Evolutionary conservation across 2,329 filamentous ascomycete genomes (phyloP).

Genomic region (Mycosphaerella arachidis): DNA sequence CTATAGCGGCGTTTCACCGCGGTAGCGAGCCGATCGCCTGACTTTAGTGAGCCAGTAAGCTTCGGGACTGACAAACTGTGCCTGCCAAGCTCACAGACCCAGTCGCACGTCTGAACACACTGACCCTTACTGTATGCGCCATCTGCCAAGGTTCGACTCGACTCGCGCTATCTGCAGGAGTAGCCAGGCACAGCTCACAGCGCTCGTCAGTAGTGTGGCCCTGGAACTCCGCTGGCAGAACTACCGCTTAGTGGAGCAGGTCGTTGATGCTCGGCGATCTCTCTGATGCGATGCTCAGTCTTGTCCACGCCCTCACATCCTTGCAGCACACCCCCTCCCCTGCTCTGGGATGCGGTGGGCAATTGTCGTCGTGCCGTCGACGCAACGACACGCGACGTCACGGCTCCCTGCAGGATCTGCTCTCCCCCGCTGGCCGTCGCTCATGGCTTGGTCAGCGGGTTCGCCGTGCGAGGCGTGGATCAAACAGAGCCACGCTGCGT

Average conservation of each 20-base stretch:
- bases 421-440: not conserved
- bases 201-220: too few species aligned
- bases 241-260: not conserved
- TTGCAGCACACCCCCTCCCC: not conserved
- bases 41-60: not conserved
- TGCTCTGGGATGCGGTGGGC: not conserved
- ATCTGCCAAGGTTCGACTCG: not conserved
- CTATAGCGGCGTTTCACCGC: slow-evolving; percentile 1
- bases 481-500: not conserved
- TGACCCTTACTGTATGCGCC: not conserved
- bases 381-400: not conserved
- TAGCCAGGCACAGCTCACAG: not conserved
- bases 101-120: not conserved
- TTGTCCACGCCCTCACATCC: not conserved
- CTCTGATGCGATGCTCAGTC: not conserved
- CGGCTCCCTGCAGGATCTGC: not conserved
- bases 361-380: not conserved
- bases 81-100: slow-evolving; percentile 2
- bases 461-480: not conserved
- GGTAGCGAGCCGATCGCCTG: not conserved
- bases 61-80: not conserved
- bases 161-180: slow-evolving; percentile 2
- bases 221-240: not conserved
- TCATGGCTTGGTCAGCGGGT: not conserved
- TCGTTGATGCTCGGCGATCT: not conserved